Percentiles rank a stretch among this genome's conserved stretches.
phyloP scores from a whole-genome alignment of 2,329 filamentous ascomycete species.

The Aureobasidium leucospermi region DNA sequence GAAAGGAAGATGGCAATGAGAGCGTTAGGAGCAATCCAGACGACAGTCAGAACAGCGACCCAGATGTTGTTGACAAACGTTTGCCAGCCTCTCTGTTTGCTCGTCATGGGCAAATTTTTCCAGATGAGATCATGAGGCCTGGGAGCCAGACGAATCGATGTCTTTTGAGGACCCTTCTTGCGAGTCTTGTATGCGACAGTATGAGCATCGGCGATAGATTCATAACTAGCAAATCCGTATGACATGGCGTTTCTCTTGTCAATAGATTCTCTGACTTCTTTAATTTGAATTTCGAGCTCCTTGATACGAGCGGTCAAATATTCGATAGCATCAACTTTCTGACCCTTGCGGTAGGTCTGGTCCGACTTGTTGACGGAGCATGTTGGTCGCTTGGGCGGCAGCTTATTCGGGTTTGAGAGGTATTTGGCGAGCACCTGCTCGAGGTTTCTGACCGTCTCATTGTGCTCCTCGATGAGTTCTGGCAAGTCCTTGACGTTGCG shows the following conservation, averaged over 20 bases:
- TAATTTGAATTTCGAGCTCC: slow-evolving; percentile 74
- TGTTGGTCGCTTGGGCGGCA: slow-evolving; percentile 68
- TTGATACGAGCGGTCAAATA: slow-evolving; percentile 82
- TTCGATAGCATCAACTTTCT: slow-evolving; percentile 88
- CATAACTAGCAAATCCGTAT: slow-evolving; percentile 92
- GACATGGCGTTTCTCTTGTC: slow-evolving; percentile 83
- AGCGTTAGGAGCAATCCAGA: slow-evolving; percentile 90
- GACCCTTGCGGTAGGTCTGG: slow-evolving; percentile 56
- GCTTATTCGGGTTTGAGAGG: slow-evolving; percentile 72
- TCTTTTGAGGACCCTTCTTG: slow-evolving; percentile 71
- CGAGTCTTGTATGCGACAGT: slow-evolving; percentile 74
- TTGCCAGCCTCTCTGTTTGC: slow-evolving; percentile 61
- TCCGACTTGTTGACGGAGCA: slow-evolving; percentile 79
- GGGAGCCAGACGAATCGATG: slow-evolving; percentile 71
- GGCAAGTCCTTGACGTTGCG: slow-evolving; percentile 90
- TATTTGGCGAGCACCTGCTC: slow-evolving; percentile 84
- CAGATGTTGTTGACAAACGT: slow-evolving; percentile 75
- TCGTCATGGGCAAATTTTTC: slow-evolving; percentile 77
- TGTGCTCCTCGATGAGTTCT: slow-evolving; percentile 75
- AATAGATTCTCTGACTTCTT: slow-evolving; percentile 70
- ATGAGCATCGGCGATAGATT: slow-evolving; percentile 81
- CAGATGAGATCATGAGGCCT: slow-evolving; percentile 90
- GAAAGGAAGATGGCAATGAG: slow-evolving; percentile 91
- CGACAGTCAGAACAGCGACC: slow-evolving; percentile 69
- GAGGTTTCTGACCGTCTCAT: slow-evolving; percentile 69